phyloP scores from a whole-genome alignment of 2,329 filamentous ascomycete species.

The Stachybotrys elegans region DNA sequence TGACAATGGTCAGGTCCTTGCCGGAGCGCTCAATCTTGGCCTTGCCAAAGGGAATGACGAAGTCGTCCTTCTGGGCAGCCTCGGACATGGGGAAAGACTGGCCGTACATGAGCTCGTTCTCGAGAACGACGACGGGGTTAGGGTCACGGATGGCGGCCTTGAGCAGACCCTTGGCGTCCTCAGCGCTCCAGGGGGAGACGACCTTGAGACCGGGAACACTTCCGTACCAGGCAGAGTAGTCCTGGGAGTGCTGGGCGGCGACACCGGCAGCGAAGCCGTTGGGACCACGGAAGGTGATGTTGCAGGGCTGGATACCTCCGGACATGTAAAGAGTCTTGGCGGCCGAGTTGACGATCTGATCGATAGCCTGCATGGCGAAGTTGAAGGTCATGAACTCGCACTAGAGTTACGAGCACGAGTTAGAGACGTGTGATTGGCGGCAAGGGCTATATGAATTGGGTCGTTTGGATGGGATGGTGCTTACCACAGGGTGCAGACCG shows the following conservation, averaged over 20 bases:
- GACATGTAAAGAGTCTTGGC: conserved; percentile 99
- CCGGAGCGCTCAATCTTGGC: conserved; percentile 97
- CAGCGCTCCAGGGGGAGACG: conserved; percentile 89
- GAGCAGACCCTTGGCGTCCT: conserved; percentile 96
- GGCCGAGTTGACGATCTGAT: conserved; percentile 98
- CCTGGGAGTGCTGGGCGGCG: conserved; percentile 95
- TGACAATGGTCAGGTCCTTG: conserved; percentile 94
- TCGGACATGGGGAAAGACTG: conserved; percentile 96
- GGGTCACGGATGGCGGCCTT: conserved; percentile 98
- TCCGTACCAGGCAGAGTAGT: conserved; percentile 98
- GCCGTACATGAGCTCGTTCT: conserved; percentile 91
- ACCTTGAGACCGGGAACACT: conserved; percentile 98
- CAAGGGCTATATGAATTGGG: not conserved
- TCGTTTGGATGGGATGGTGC: conserved; percentile 28
- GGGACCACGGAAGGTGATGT: conserved; percentile 98
- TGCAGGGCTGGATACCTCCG: conserved; percentile 97
- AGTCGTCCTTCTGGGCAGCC: conserved; percentile 92
- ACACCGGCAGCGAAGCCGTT: conserved; percentile 98
- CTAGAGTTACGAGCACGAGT: conserved; percentile 34
- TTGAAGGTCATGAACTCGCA: conserved; percentile 99
- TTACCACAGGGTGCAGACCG: conserved; percentile 87
- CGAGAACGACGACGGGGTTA: conserved; percentile 88
- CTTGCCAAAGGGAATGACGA: conserved; percentile 96
- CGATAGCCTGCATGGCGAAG: conserved; percentile 99
- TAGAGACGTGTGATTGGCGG: conserved; percentile 4